Base-by-base conservation (phyloP, 1,284 basidiomycete species). In the Boletus hoseneyae region DNA sequence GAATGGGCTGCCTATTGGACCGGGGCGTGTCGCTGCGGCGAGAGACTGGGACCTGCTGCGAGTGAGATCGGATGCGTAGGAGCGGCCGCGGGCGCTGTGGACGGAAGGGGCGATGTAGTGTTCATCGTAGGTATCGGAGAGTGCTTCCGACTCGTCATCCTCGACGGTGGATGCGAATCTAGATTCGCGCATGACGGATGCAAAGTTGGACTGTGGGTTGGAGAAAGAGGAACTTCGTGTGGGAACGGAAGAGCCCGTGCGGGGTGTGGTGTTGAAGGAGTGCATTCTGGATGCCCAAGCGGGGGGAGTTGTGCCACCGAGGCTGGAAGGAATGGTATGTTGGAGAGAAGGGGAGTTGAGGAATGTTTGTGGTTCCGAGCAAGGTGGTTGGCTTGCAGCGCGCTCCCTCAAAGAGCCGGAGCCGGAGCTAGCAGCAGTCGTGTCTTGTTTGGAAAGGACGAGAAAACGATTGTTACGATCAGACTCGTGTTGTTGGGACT, bases 21-120 rank as follows among this genome's bases (percentile, higher is more conserved):
- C 74, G 10, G 81, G 78, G n/a, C 80, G 74, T 4, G 78, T 57
- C 3, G 73, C 77, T 16, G 75, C 74, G 0, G 85, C 87, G 52
- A 90, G 76, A 1, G 83, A 87, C 59, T 90, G 87, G 6, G 85
- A 87, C 29, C 87, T 75, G 66, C 85, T 87, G 50, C 87, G 79
- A 46, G 78, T 81, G 56, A 79, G 70, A 63, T 87, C 83, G 46
- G 74, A 66, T 4, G 74, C 73, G 60, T 77, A 80, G 12, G 77
- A 66, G 33, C 85, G 77, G 16, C 83, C 82, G 38, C 83, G 72
- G 43, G 73, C 66, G 42, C 60, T 56, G 52, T 62, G 57, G 42
- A 59, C 56, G 53, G 62, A 59, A 27, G 74, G 67, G 21, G 70
- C 70, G 16, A 75, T 63, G 58, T 72, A 81, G 48, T 71, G 75